Conservation (phyloP, 305 asterid genomes). For the Ajuga reptans region DNA sequence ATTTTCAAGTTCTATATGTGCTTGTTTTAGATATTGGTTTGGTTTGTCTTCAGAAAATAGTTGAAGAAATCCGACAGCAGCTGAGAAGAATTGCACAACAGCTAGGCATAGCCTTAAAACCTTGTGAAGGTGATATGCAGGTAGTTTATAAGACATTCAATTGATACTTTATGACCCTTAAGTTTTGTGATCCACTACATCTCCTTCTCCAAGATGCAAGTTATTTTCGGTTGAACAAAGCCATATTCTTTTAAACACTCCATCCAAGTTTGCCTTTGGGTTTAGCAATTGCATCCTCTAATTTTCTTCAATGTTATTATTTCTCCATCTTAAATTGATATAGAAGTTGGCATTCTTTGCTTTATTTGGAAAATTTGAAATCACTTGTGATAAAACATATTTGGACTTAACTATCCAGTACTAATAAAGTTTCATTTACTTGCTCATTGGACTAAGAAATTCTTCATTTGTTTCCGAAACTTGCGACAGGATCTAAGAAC, state of each 20-base stretch:
- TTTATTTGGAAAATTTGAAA: background rate
- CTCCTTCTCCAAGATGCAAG: background rate
- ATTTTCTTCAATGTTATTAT: background rate
- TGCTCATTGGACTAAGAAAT: background rate
- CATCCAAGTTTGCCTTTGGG: background rate
- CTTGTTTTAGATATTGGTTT: conserved; percentile 13
- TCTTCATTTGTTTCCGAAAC: background rate
- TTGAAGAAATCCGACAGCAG: conserved; percentile 69
- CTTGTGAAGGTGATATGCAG: conserved; percentile 75
- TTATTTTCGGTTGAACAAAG: background rate
- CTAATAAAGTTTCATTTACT: background rate
- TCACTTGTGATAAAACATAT: background rate
- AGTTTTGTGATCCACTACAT: background rate
- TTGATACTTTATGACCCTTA: background rate
- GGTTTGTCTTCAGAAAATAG: conserved; percentile 60
- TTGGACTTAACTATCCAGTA: background rate
- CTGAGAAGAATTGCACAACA: conserved; percentile 70
- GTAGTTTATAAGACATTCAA: conserved; percentile 26
- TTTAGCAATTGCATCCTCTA: background rate
- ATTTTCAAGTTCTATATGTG: conserved; percentile 3
- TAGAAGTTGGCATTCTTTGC: background rate
- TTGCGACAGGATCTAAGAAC: background rate
- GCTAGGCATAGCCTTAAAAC: conserved; percentile 67
- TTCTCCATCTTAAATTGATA: background rate
- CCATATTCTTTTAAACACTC: background rate